Base-by-base conservation (phyloP, 495 filamentous ascomycete species). In the Talaromyces borbonicus region DNA sequence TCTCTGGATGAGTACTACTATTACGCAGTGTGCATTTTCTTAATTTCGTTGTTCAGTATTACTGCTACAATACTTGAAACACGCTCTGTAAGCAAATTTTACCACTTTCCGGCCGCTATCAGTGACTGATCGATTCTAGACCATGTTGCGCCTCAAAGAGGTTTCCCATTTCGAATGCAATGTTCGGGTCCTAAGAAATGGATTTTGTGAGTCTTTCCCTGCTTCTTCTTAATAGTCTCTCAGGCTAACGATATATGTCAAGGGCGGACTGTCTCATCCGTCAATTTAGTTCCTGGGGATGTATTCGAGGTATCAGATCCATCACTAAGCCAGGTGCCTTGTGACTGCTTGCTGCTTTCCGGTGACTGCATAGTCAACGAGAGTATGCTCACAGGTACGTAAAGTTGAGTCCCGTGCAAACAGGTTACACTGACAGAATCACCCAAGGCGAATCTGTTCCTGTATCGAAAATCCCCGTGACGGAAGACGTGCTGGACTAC, bases 311-410 rank as follows among this genome's bases (percentile, higher is more conserved):
- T 97, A 32, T 95, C 92, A 44, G 93, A 99, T 61, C 93, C 90
- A 11, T 90, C 81, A n/a, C 69, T 99, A 22, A 78, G 80, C n/a
- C 84, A 93, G 54, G 85, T 95, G 54, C 93, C 93, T 8, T 88
- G 87, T 56, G 93, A 99, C 64, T 93, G 90, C 59, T 71, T 99
- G 29, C 68, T 99, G 6, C 67, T 99, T 4, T 85, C 85, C 44
- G 93, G 93, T 19, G 93, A 99, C 61, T 95, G 89, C 61, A 97
- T 99, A 51, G 89, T 99, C 49, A 99, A 99, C 59, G 93, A 99
- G 62, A 96, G 90, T 69, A 99, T 99, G 93, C 79, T 99, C 24
- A 99, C 93, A 30, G 84, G 83, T 83, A 57, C 54, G 67, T 57
- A 40, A 0, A 33, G 2, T 4, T 9, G 42, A 23, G 16, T 9